Evolutionary conservation across 495 filamentous ascomycete species (phyloP).

Genomic region (Penicillium canariense): DNA sequence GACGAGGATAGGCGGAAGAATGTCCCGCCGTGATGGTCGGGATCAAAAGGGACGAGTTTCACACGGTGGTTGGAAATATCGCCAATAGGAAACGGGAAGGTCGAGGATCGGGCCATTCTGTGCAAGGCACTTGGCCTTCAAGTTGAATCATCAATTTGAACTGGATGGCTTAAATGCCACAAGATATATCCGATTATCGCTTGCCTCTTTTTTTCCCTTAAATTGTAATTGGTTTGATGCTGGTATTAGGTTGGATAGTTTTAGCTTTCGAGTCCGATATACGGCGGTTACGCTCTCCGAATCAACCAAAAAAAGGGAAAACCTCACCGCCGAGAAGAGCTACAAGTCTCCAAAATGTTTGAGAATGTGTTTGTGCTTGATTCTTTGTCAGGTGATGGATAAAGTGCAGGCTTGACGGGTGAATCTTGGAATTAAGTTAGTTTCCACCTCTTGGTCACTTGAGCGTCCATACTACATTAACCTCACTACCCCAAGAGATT

Average conservation of each 20-base stretch:
- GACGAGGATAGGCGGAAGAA: constrained; percentile 18
- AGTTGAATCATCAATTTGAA: background rate
- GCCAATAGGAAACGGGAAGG: constrained; percentile 13
- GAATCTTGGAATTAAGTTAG: too few species aligned
- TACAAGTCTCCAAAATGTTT: too few species aligned
- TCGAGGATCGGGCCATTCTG: constrained; percentile 7
- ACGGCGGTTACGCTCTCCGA: background rate
- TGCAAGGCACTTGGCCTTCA: background rate
- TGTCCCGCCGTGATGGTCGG: constrained; percentile 10
- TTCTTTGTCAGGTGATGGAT: too few species aligned
- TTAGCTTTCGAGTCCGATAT: background rate
- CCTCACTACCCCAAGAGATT: too few species aligned
- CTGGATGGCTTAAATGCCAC: background rate
- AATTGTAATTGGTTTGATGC: too few species aligned
- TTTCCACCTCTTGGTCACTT: too few species aligned
- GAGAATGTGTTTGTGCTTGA: too few species aligned
- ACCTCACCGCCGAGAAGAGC: too few species aligned
- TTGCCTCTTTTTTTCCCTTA: background rate
- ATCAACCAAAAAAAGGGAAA: too few species aligned
- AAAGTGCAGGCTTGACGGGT: too few species aligned
- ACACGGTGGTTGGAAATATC: constrained; percentile 16
- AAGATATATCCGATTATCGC: background rate
- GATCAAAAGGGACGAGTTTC: constrained; percentile 20
- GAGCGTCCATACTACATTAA: too few species aligned
- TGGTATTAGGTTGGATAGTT: background rate